These are phyloP conservation scores for Trichothecium roseum DNA, from an alignment of 2,329 filamentous ascomycete genomes.

Conservation along the genomic window DNA sequence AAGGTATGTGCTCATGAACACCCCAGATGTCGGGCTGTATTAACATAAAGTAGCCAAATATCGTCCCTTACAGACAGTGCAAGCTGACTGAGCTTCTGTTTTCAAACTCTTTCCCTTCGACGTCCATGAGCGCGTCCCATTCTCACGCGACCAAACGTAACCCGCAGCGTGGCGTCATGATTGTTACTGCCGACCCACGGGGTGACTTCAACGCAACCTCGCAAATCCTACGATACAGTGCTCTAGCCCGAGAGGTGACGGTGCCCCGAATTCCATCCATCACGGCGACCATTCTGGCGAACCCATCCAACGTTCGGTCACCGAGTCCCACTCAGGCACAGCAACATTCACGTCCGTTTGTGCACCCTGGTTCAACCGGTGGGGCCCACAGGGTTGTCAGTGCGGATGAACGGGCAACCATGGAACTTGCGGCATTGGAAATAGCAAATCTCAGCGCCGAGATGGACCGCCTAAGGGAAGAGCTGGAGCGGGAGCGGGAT, in stretches of 20 bases:
- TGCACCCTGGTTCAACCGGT: conserved; percentile 21
- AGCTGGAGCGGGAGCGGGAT: conserved; percentile 61
- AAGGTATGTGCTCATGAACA: conserved; percentile 43
- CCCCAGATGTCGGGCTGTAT: neutral
- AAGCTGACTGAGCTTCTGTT: conserved; percentile 79
- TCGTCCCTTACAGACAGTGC: conserved; percentile 73
- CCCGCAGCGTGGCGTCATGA: conserved; percentile 87
- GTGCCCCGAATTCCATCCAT: conserved; percentile 81
- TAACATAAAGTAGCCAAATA: conserved; percentile 41
- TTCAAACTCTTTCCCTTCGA: conserved; percentile 74
- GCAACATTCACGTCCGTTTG: conserved; percentile 25
- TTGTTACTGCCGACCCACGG: conserved; percentile 85
- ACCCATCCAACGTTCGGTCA: conserved; percentile 13
- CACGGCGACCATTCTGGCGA: conserved; percentile 55
- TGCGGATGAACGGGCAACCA: conserved; percentile 53
- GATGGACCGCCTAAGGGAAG: conserved; percentile 61
- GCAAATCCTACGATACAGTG: conserved; percentile 90
- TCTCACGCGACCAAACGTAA: conserved; percentile 38
- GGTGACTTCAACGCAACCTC: conserved; percentile 96
- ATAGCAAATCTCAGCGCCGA: conserved; percentile 65
- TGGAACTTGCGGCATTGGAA: conserved; percentile 73
- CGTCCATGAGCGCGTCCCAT: conserved; percentile 29
- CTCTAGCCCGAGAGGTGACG: conserved; percentile 84
- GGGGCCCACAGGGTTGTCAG: conserved; percentile 26
- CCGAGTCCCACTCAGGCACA: conserved; percentile 16